Evolutionary conservation across 23 red algal species (phyloP), one percentile per base, ranked within the genome.

Genomic region (Gracilaria gracilis): DNA sequence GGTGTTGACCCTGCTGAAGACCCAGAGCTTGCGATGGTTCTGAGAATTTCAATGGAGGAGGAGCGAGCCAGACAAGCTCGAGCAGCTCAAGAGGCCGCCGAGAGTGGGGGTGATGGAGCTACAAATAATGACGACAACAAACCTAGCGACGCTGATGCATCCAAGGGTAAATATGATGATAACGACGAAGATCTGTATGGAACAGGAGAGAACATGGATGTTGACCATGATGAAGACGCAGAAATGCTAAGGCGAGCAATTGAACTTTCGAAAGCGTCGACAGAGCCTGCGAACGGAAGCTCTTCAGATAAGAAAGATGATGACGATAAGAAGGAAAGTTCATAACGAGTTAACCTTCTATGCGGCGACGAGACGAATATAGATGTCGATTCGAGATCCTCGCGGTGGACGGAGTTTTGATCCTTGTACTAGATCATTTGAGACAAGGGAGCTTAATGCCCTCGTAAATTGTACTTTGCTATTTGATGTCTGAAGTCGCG

Each of bases 11-110:
- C 94, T 6, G 80, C 85, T 44, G 89, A 84, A 33, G 97, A 99
- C 48, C 97, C 97, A 21, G 97, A 99, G 84, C 94, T 99, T 28
- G 97, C 97, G 0, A 91, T 99, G 91, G 97, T 86, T 32, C 83
- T 99, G 39, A 88, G 92, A 35, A 83, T 99, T 33, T 96, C 94
- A 29, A 95, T 99, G 97, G 97, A 96, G 76, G 97, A 99, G 84
- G 97, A 98, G 78, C 67, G 88, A 0, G 90, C 87, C 33, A 88
- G 94, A 54, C 93, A 95, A 75, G 97, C 94, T 33, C 89, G 94
- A 40, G 96, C 91, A 21, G 82, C 82, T 19, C 65, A 86, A 31
- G 85, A 72, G 59, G 90, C 51, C 14, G 88, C 75, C 6, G 59
- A 58, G 15, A 39, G 83, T 13, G 90, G 64, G 32, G 86, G 53